phyloP scores from a whole-genome alignment of 345 rosid species.

The Eucalyptus guilfoylei region DNA sequence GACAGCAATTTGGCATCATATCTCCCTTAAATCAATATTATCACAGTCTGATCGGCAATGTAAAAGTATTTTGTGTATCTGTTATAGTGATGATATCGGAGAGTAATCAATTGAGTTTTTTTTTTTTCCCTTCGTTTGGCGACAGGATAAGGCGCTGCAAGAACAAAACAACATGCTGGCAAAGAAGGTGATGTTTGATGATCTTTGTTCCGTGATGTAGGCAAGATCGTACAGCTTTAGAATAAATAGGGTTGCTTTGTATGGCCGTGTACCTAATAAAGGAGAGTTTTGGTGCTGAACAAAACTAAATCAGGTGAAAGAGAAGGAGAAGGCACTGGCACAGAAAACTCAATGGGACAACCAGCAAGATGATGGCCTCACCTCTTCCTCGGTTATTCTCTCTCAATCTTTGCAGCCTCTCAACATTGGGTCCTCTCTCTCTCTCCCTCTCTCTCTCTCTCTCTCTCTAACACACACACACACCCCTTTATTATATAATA shows the following conservation, averaged over 20 bases:
- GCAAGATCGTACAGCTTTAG: background rate
- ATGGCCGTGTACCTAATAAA: background rate
- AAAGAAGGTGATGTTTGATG: constrained; percentile 40
- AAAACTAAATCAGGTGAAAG: constrained; percentile 39
- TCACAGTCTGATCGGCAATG: background rate
- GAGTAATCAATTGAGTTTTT: background rate
- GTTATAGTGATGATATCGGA: fast-evolving
- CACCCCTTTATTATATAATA: background rate
- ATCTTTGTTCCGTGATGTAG: background rate
- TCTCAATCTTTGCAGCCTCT: constrained; percentile 21
- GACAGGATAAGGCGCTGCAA: constrained; percentile 60
- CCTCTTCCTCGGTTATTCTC: constrained; percentile 19
- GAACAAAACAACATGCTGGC: constrained; percentile 61
- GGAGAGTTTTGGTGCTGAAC: background rate
- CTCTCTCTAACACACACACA: background rate
- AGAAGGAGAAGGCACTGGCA: constrained; percentile 41
- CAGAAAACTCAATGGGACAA: constrained; percentile 17
- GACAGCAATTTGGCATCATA: background rate
- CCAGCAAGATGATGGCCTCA: constrained; percentile 5
- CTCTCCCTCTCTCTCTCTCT: background rate
- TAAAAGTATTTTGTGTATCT: background rate
- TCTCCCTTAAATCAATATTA: background rate
- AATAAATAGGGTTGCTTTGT: background rate
- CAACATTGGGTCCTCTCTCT: constrained; percentile 23
- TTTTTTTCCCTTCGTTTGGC: background rate